Conservation (phyloP, 306 rosid genomes). For the Spatholobus suberectus region DNA sequence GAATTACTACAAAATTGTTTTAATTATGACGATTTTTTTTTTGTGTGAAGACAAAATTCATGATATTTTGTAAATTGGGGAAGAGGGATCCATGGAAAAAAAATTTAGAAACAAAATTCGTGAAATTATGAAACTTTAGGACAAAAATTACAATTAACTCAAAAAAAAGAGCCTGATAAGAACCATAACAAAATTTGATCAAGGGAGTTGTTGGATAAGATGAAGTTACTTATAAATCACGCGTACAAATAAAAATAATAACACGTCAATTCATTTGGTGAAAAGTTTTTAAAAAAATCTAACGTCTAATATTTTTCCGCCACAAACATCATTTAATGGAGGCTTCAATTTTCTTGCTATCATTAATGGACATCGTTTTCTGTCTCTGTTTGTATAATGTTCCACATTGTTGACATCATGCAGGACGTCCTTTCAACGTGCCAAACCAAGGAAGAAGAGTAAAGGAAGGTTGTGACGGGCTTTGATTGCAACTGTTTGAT, state of each 20-base stretch:
- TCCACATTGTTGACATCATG: conserved; percentile 23
- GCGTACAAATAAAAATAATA: not conserved
- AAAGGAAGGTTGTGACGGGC: conserved; percentile 18
- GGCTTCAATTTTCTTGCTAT: conserved; percentile 1
- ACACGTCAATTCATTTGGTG: not conserved
- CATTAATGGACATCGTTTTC: conserved; percentile 2
- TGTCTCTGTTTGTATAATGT: not conserved
- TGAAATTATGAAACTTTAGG: too few species aligned
- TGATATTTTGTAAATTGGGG: too few species aligned
- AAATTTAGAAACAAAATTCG: too few species aligned
- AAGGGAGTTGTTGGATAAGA: not conserved
- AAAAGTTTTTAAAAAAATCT: not conserved
- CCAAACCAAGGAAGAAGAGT: not conserved
- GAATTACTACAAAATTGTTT: too few species aligned
- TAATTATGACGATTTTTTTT: too few species aligned
- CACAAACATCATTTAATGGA: not conserved
- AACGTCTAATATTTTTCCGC: not conserved
- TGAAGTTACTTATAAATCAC: not conserved
- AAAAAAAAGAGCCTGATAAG: not conserved
- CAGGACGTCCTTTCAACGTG: conserved; percentile 51
- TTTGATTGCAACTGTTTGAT: not conserved
- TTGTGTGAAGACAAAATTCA: too few species aligned
- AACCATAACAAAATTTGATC: not conserved
- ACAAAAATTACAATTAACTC: too few species aligned
- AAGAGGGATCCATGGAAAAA: too few species aligned